Conservation (phyloP, 371 early-diverging fungal species). For the Umbelopsis sp. region DNA sequence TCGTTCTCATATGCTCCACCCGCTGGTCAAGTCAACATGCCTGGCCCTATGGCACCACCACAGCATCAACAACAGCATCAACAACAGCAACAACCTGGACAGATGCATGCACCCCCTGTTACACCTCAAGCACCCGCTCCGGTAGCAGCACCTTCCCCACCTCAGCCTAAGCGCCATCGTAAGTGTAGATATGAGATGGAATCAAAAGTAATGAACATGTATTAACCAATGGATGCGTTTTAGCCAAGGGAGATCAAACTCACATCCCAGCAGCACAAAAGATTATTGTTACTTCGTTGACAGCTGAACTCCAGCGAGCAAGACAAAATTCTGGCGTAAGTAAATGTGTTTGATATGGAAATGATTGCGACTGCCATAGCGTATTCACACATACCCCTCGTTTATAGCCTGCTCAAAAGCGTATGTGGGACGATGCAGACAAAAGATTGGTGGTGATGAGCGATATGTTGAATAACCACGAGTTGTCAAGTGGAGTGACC, state of each 20-base stretch:
- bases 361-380: too few species aligned
- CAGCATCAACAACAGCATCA: too few species aligned
- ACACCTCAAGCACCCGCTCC: conserved; percentile 19
- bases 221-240: neutral
- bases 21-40: conserved; percentile 3
- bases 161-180: conserved; percentile 33
- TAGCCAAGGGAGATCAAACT: conserved; percentile 76
- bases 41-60: conserved; percentile 19
- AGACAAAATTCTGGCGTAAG: conserved; percentile 60
- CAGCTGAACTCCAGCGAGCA: conserved; percentile 48
- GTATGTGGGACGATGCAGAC: conserved; percentile 76
- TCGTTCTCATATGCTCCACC: conserved; percentile 27
- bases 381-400: neutral
- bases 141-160: conserved; percentile 23
- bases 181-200: conserved; percentile 14
- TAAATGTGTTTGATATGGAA: neutral
- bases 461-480: conserved; percentile 78
- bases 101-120: neutral
- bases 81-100: neutral
- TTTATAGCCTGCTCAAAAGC: conserved; percentile 64
- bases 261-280: conserved; percentile 77
- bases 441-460: conserved; percentile 70
- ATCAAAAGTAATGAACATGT: too few species aligned
- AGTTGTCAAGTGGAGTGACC: conserved; percentile 57
- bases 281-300: conserved; percentile 56